Conservation (phyloP, 208 protist genomes). For the Naegleria fowleri region DNA sequence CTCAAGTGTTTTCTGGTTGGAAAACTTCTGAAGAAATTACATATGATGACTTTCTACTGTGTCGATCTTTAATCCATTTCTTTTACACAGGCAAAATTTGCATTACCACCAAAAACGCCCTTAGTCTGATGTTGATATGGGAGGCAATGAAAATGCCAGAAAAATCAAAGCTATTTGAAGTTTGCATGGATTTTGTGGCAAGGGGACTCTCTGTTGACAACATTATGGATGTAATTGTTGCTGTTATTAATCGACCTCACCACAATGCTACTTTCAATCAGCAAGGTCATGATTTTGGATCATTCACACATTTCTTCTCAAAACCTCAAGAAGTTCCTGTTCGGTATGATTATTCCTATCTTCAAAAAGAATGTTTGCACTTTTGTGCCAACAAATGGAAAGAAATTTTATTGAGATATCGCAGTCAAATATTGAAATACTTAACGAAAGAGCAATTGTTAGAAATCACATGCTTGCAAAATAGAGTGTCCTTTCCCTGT, state of each 20-base stretch:
- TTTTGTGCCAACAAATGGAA: constrained; percentile 9
- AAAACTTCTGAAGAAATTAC: not conserved
- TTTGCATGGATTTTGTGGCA: not conserved
- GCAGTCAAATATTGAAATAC: not conserved
- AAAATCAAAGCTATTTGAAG: not conserved
- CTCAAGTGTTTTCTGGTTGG: not conserved
- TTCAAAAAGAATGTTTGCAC: not conserved
- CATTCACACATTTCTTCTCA: not conserved
- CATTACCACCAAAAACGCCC: not conserved
- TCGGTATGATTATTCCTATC: not conserved
- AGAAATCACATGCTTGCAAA: not conserved
- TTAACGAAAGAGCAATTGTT: not conserved
- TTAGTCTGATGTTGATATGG: not conserved
- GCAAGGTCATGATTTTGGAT: not conserved
- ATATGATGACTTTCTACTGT: not conserved
- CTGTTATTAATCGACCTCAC: not conserved
- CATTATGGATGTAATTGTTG: not conserved
- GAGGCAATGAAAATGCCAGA: not conserved
- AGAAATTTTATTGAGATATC: not conserved
- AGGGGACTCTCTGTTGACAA: not conserved
- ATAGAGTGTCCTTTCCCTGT: not conserved
- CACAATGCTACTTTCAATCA: not conserved
- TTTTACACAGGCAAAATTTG: not conserved
- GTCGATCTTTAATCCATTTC: not conserved
- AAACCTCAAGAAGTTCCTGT: not conserved